phyloP scores from a whole-genome alignment of 768 basidiomycete species.

The Pleurotus cornucopiae region DNA sequence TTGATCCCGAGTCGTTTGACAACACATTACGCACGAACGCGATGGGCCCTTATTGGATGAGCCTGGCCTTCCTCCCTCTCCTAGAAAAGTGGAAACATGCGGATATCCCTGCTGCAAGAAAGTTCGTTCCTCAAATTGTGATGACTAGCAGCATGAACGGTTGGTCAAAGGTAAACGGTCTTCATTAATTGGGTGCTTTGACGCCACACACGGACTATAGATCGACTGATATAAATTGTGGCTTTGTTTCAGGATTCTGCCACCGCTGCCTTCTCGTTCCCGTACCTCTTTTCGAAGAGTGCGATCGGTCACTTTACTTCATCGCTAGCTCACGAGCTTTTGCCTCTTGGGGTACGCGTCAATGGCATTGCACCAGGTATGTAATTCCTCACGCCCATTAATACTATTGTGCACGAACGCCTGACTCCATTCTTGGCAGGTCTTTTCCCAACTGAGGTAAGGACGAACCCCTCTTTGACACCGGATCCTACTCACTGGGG shows the following conservation, averaged over 20 bases:
- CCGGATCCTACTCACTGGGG: not conserved
- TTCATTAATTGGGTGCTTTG: not conserved
- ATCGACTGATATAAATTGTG: not conserved
- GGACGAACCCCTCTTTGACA: not conserved
- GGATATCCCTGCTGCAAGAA: conserved; percentile 21
- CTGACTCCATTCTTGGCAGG: conserved; percentile 13
- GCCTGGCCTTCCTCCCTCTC: conserved; percentile 52
- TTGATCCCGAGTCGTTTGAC: conserved; percentile 33
- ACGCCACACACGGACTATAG: too few relatives aligned
- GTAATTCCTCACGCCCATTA: conserved; percentile 1
- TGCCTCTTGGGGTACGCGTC: conserved; percentile 42
- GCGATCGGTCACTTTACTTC: conserved; percentile 43
- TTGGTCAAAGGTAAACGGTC: conserved; percentile 37
- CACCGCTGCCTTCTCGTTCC: conserved; percentile 34
- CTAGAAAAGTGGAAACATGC: conserved; percentile 41
- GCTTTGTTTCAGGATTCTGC: conserved; percentile 29
- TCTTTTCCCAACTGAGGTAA: conserved; percentile 26
- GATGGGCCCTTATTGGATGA: conserved; percentile 48
- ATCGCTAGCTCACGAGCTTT: conserved; percentile 41
- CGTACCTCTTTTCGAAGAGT: conserved; percentile 45
- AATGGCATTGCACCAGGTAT: conserved; percentile 43
- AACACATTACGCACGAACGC: conserved; percentile 34
- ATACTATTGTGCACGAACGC: too few relatives aligned
- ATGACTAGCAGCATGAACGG: conserved; percentile 52
- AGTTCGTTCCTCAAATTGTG: conserved; percentile 42